phyloP scores from a whole-genome alignment of 192 early-diverging fungal species.

The Entomortierella chlamydospora region DNA sequence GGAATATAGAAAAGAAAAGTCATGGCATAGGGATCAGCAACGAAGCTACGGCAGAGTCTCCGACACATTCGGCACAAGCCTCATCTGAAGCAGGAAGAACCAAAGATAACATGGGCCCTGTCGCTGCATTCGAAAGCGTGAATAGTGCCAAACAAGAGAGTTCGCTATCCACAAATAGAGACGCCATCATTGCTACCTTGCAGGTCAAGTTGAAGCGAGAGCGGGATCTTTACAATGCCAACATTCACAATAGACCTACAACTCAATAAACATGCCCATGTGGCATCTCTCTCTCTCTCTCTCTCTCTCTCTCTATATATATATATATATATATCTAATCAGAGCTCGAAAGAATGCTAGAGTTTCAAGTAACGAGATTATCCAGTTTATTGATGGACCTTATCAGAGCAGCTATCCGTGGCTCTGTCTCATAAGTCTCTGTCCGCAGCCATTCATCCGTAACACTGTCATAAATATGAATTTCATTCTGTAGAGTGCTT shows the following conservation, averaged over 20 bases:
- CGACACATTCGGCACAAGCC: too few relatives aligned
- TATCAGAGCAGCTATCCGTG: neutral
- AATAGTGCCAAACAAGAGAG: too few relatives aligned
- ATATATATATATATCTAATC: too few relatives aligned
- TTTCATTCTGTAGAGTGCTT: neutral
- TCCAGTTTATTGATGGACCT: constrained; percentile 4
- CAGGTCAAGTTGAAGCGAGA: constrained; percentile 14
- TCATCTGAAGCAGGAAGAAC: too few relatives aligned
- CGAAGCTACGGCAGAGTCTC: neutral
- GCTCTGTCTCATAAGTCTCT: neutral
- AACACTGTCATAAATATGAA: neutral
- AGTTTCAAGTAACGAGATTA: neutral
- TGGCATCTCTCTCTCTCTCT: too few relatives aligned
- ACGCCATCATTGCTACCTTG: neutral
- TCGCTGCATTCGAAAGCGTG: too few relatives aligned
- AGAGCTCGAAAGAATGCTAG: too few relatives aligned
- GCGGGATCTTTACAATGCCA: constrained; percentile 15
- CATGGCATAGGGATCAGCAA: neutral
- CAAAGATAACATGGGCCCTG: too few relatives aligned
- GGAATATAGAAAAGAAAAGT: neutral
- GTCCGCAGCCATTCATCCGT: neutral
- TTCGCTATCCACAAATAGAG: neutral
- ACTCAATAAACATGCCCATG: neutral
- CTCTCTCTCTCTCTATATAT: too few relatives aligned
- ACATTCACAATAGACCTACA: neutral